phyloP scores from a whole-genome alignment of 2,329 filamentous ascomycete genomes.

The Thermothelomyces thermophilus region DNA sequence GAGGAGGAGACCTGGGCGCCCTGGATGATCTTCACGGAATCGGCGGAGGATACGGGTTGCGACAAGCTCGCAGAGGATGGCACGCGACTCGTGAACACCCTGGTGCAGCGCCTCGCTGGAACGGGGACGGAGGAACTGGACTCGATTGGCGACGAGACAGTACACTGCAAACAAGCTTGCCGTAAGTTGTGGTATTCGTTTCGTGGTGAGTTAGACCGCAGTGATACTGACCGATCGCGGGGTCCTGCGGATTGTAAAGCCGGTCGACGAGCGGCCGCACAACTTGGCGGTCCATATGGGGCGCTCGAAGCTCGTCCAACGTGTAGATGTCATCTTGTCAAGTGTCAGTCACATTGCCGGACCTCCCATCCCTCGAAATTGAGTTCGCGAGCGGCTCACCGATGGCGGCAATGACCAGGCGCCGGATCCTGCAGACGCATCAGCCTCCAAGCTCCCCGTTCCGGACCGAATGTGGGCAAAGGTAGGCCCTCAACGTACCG shows the following conservation, averaged over 20 bases:
- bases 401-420: conserved; percentile 25
- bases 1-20: conserved; percentile 54
- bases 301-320: conserved; percentile 58
- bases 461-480: background rate
- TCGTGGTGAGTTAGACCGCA: background rate
- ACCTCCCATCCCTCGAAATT: too few species aligned
- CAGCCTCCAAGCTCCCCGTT: conserved; percentile 1
- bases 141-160: conserved; percentile 63
- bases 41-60: conserved; percentile 60
- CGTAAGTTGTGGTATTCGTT: background rate
- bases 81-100: conserved; percentile 62
- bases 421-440: conserved; percentile 22
- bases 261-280: conserved; percentile 64
- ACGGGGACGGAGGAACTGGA: conserved; percentile 63
- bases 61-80: conserved; percentile 61
- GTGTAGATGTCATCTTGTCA: conserved; percentile 37
- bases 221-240: conserved; percentile 47
- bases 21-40: conserved; percentile 61
- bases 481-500: conserved; percentile 18
- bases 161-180: conserved; percentile 45
- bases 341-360: background rate
- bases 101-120: conserved; percentile 56
- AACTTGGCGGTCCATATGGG: conserved; percentile 59
- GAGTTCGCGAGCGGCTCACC: conserved; percentile 14
- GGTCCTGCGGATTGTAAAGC: conserved; percentile 58